Conservation (phyloP, 164 flowering plant species). For the Stephania yunnanensis region DNA sequence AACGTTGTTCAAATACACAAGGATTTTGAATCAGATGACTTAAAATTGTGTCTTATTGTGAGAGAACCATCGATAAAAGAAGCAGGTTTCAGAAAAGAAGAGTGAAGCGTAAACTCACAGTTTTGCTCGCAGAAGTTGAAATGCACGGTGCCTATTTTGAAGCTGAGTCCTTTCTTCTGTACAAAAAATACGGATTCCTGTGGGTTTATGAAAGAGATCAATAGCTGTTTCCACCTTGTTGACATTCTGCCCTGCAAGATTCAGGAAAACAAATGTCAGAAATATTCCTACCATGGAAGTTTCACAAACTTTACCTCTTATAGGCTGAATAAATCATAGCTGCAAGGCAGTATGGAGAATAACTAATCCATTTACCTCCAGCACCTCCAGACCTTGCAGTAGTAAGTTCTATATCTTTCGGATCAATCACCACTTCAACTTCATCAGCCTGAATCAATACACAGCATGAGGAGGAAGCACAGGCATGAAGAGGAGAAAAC, state of each 20-base stretch:
- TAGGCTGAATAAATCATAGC: not conserved
- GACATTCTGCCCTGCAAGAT: slow-evolving; percentile 89
- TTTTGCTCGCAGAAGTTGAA: slow-evolving; percentile 91
- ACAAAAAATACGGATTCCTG: slow-evolving; percentile 96
- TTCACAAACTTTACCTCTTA: not conserved
- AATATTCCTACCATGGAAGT: not conserved
- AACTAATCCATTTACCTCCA: slow-evolving; percentile 54
- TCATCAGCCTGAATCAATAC: slow-evolving; percentile 66
- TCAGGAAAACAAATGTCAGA: slow-evolving; percentile 8
- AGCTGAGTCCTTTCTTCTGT: slow-evolving; percentile 96
- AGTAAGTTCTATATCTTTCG: slow-evolving; percentile 91
- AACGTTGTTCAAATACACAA: not conserved
- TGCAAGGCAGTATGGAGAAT: not conserved
- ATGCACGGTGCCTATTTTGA: slow-evolving; percentile 68
- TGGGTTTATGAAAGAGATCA: slow-evolving; percentile 93
- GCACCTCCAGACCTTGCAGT: slow-evolving; percentile 99
- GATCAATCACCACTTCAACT: slow-evolving; percentile 92
- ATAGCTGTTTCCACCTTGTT: slow-evolving; percentile 99
- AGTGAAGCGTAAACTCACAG: slow-evolving; percentile 41
- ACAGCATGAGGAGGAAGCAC: not conserved
- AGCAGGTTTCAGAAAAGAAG: not conserved
- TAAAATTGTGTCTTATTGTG: not conserved
- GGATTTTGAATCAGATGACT: not conserved
- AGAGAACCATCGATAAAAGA: not conserved
- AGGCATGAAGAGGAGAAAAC: not conserved